Evolutionary conservation across 768 basidiomycete species (phyloP), one percentile per base, ranked within the genome.

Genomic region (Podaxis mareebaensis): DNA sequence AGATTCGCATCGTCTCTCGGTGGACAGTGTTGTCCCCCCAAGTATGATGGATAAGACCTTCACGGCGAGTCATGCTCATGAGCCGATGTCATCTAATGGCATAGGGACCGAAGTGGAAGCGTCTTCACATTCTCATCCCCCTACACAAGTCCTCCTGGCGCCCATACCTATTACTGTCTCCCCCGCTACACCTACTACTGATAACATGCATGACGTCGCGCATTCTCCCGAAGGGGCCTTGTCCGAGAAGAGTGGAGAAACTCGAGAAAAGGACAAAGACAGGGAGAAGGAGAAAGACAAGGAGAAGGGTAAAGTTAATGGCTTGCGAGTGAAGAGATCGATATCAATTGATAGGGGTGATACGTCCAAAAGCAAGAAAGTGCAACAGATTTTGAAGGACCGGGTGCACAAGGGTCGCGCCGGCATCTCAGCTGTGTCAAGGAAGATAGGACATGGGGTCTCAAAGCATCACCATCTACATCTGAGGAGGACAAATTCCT

Each of bases 341-440:
- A 66, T 74, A 4, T 82, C 80, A 1, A 72, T 75, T 39, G 79
- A 81, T 38, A 67, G 77, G 30, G 75, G 67, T 46, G 83, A 87
- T 65, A 77, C 78, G 8, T 85, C 82, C 26, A 83, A 83, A 58
- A 86, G 86, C 42, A 92, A 90, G 74, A 91, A 89, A 71, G 78
- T 93, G 58, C 88, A 88, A 67, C 86, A 87, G 71, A 90, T 90
- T 66, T 75, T 92, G 64, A 92, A 89, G 74, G 82, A 83, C 63
- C 81, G 85, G 10, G 90, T 93, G 24, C 85, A 92, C 67, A 89
- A 91, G 70, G 84, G 88, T 6, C 87, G 88, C 62, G 87, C 79
- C 5, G 82, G 86, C 56, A 90, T 94, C 48, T 85, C 85, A 28
- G 90, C 89, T 17, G 90, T 92, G 56, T 90, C 90, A 36, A 85